phyloP scores from a whole-genome alignment of 75 land plant genomes.

The Picea sitchensis region DNA sequence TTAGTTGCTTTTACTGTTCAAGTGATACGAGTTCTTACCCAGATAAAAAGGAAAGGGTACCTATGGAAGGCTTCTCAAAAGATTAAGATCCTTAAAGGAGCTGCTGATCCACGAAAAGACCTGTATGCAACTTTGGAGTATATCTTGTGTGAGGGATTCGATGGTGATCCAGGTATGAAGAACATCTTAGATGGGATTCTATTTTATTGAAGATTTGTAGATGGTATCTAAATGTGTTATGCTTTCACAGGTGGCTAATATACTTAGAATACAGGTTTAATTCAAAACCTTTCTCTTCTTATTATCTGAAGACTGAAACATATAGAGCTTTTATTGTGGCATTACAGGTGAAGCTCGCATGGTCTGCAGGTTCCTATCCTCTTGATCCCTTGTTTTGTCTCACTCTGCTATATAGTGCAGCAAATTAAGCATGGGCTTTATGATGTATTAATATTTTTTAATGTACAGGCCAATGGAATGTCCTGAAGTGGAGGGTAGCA shows the following conservation, averaged over 20 bases:
- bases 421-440: neutral
- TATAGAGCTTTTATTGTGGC: neutral
- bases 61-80: conserved; percentile 41
- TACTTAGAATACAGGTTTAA: neutral
- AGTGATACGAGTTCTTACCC: conserved; percentile 37
- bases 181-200: neutral
- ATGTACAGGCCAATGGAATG: conserved; percentile 48
- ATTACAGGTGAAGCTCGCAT: conserved; percentile 37
- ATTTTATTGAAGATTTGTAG: neutral
- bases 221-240: neutral
- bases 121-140: conserved; percentile 61
- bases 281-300: neutral
- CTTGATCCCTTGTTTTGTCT: neutral
- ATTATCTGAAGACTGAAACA: neutral
- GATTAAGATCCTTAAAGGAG: conserved; percentile 43
- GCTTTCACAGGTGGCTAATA: neutral
- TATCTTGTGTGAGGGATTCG: conserved; percentile 45
- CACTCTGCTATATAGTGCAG: neutral
- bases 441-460: neutral
- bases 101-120: conserved; percentile 23
- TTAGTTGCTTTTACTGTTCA: conserved; percentile 1
- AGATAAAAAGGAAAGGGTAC: conserved; percentile 26
- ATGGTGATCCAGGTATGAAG: conserved; percentile 41
- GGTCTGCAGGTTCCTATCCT: conserved; percentile 34
- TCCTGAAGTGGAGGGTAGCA: conserved; percentile 35